phyloP scores from a whole-genome alignment of 768 basidiomycete genomes.

The Sarcomyxa edulis region DNA sequence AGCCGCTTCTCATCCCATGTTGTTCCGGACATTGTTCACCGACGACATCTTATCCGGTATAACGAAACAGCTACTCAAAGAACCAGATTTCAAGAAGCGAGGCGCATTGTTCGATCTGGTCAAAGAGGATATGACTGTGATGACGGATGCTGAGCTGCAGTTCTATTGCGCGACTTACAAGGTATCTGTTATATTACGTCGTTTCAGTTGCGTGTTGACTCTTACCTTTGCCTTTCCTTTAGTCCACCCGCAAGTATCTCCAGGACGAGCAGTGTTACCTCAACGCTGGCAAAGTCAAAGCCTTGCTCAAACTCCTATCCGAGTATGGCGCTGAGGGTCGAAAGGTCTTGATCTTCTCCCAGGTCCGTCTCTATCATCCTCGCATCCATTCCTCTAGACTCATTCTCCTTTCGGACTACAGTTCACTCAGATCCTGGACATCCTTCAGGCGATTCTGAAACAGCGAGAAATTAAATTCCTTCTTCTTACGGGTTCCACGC shows the following conservation, averaged over 20 bases:
- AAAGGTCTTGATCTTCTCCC: conserved; percentile 91
- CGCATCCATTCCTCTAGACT: neutral
- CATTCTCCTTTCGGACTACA: conserved; percentile 20
- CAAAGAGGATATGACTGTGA: conserved; percentile 96
- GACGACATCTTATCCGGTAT: conserved; percentile 71
- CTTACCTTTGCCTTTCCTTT: conserved; percentile 3
- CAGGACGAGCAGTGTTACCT: conserved; percentile 73
- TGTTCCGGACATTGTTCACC: conserved; percentile 83
- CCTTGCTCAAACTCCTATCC: conserved; percentile 65
- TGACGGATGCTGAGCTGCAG: conserved; percentile 97
- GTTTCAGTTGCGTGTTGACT: neutral
- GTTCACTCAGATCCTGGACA: conserved; percentile 97
- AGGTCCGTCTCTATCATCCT: conserved; percentile 45
- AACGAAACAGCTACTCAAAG: conserved; percentile 80
- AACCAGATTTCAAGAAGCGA: conserved; percentile 86
- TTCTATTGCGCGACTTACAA: conserved; percentile 82
- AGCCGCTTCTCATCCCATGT: conserved; percentile 93
- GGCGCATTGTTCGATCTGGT: conserved; percentile 78
- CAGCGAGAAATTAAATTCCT: conserved; percentile 69
- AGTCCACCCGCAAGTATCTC: conserved; percentile 73
- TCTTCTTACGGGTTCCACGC: conserved; percentile 86
- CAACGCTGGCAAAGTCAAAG: conserved; percentile 83
- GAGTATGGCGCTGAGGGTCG: conserved; percentile 63
- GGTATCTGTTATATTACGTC: conserved; percentile 35
- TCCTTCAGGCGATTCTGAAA: conserved; percentile 79